phyloP scores from a whole-genome alignment of 192 early-diverging fungal species.

The Mortierella claussenii region DNA sequence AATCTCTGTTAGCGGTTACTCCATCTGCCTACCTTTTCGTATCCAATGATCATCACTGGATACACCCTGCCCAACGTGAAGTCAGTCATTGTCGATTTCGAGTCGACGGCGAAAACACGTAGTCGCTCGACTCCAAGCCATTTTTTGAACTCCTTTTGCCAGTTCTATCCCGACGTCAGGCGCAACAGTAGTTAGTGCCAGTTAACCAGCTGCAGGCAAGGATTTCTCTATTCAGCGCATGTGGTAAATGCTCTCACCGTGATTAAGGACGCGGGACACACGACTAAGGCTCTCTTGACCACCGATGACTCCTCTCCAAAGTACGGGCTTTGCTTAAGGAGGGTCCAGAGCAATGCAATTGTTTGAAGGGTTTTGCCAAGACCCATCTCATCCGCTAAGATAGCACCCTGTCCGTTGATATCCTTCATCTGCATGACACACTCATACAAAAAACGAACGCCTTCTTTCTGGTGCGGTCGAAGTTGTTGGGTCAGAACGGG shows the following conservation, averaged over 20 bases:
- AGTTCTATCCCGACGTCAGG: slow-evolving; percentile 62
- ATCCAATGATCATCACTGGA: slow-evolving; percentile 62
- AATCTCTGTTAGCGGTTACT: neutral
- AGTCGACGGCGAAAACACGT: slow-evolving; percentile 55
- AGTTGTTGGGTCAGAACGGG: slow-evolving; percentile 58
- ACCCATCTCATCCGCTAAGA: slow-evolving; percentile 77
- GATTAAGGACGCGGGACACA: slow-evolving; percentile 61
- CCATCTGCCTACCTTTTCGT: slow-evolving; percentile 49
- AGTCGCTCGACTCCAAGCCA: slow-evolving; percentile 64
- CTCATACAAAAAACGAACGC: slow-evolving; percentile 61
- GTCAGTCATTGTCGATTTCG: slow-evolving; percentile 52
- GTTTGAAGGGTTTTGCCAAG: slow-evolving; percentile 74
- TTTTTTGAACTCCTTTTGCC: slow-evolving; percentile 65
- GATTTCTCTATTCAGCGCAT: too few relatives aligned
- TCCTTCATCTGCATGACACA: slow-evolving; percentile 65
- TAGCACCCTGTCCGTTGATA: slow-evolving; percentile 81
- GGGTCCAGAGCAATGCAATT: slow-evolving; percentile 65
- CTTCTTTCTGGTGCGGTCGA: slow-evolving; percentile 59
- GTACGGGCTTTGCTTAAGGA: slow-evolving; percentile 59
- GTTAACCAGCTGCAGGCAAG: too few relatives aligned
- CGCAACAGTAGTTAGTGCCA: too few relatives aligned
- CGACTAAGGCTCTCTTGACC: slow-evolving; percentile 53
- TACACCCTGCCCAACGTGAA: slow-evolving; percentile 58
- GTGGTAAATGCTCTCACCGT: slow-evolving; percentile 37
- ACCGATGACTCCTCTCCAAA: slow-evolving; percentile 43